Conservation (phyloP, 805 yeast genomes). For the Jamesozyma piceae region DNA sequence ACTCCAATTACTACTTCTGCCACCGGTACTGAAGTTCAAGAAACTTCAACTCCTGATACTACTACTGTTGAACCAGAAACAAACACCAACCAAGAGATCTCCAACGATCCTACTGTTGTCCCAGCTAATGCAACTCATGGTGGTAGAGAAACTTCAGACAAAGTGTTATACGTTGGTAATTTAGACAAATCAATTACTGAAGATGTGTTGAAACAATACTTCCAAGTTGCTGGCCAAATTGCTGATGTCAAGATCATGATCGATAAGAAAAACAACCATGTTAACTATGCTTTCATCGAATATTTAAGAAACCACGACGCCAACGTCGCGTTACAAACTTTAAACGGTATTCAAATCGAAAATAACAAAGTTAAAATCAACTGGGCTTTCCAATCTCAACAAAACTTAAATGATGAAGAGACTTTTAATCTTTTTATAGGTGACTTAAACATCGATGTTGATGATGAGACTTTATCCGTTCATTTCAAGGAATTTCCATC, state of each 20-base stretch:
- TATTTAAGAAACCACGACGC: slow-evolving; percentile 53
- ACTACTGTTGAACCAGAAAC: not conserved
- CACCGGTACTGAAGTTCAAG: not conserved
- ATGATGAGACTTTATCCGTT: slow-evolving; percentile 58
- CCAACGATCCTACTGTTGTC: slow-evolving; percentile 15
- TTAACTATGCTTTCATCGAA: slow-evolving; percentile 79
- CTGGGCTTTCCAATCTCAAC: slow-evolving; percentile 80
- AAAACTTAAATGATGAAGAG: slow-evolving; percentile 47
- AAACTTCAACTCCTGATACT: not conserved
- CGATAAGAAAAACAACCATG: slow-evolving; percentile 66
- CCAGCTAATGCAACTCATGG: slow-evolving; percentile 73
- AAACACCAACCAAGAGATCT: not conserved
- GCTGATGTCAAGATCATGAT: slow-evolving; percentile 59
- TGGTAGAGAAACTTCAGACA: slow-evolving; percentile 70
- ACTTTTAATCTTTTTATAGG: slow-evolving; percentile 75
- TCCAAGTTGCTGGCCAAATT: slow-evolving; percentile 53
- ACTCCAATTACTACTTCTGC: no score
- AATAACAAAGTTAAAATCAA: slow-evolving; percentile 54
- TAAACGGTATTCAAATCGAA: slow-evolving; percentile 51
- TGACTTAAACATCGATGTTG: slow-evolving; percentile 71
- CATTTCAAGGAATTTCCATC: slow-evolving; percentile 52
- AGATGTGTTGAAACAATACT: slow-evolving; percentile 49
- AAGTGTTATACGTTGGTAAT: slow-evolving; percentile 69
- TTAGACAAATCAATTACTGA: slow-evolving; percentile 58
- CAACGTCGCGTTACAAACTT: slow-evolving; percentile 46